Percentiles rank a stretch among this genome's conserved stretches.
Evolutionary conservation across 2,329 filamentous ascomycete species (phyloP).

Genomic region (Trichoderma endophyticum): DNA sequence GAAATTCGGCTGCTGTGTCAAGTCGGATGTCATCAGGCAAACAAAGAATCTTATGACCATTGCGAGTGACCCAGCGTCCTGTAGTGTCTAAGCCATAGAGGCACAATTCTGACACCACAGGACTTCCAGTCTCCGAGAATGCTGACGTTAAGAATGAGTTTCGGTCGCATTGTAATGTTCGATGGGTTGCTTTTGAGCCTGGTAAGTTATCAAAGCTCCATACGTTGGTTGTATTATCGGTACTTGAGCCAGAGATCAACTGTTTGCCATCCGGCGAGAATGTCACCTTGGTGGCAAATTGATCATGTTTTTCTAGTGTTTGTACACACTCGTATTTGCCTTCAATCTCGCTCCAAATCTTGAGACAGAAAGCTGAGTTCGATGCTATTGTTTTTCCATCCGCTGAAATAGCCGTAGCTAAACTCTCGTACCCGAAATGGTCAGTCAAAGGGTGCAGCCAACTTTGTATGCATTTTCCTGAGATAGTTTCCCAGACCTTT

Average conservation of each 20-base stretch:
- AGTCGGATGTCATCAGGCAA: background rate
- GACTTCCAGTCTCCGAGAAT: background rate
- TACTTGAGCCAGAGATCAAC: background rate
- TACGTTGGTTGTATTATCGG: background rate
- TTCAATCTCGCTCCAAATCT: background rate
- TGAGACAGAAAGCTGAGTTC: accelerated
- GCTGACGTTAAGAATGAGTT: background rate
- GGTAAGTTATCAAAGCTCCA: background rate
- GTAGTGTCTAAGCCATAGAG: background rate
- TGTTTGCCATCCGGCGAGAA: background rate
- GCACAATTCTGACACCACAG: background rate
- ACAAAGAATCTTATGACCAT: background rate
- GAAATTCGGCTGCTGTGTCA: background rate
- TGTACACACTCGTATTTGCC: background rate
- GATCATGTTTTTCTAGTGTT: background rate
- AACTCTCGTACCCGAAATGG: background rate
- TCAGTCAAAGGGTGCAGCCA: too few relatives aligned
- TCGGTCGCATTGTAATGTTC: too few relatives aligned
- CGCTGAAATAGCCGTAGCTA: background rate
- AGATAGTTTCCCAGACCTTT: background rate
- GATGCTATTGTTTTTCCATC: background rate
- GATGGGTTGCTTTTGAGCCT: background rate
- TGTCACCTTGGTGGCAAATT: accelerated
- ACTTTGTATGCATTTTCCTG: background rate
- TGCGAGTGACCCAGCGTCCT: background rate